phyloP scores from a whole-genome alignment of 2,329 filamentous ascomycete genomes.

The Fusarium transvaalense region DNA sequence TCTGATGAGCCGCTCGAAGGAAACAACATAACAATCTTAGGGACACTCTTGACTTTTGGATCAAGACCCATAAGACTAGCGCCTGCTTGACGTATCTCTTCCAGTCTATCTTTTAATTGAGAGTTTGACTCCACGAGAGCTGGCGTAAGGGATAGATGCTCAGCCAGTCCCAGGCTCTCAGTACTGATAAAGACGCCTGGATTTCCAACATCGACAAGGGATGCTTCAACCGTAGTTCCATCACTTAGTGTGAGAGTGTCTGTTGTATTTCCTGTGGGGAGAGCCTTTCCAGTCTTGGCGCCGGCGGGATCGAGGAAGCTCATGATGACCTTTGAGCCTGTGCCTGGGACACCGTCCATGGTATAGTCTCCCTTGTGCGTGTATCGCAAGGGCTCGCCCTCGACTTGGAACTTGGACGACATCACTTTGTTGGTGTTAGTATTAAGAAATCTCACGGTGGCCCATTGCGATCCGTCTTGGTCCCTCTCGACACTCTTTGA shows the following conservation, averaged over 20 bases:
- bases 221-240: slow-evolving; percentile 59
- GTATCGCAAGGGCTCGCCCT: slow-evolving; percentile 52
- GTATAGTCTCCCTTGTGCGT: slow-evolving; percentile 63
- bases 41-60: slow-evolving; percentile 62
- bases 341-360: slow-evolving; percentile 74
- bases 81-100: slow-evolving; percentile 68
- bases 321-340: slow-evolving; percentile 67
- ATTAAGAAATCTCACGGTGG: slow-evolving; percentile 73
- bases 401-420: slow-evolving; percentile 66
- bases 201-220: slow-evolving; percentile 73
- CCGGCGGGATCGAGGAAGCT: slow-evolving; percentile 73
- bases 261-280: slow-evolving; percentile 64
- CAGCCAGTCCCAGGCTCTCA: slow-evolving; percentile 60
- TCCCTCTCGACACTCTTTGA: slow-evolving; percentile 35
- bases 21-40: slow-evolving; percentile 69
- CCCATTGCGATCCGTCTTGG: slow-evolving; percentile 49
- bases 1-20: slow-evolving; percentile 50
- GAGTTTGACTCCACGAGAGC: slow-evolving; percentile 63
- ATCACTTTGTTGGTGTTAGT: slow-evolving; percentile 78
- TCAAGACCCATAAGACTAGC: slow-evolving; percentile 72
- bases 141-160: slow-evolving; percentile 65
- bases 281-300: slow-evolving; percentile 68
- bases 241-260: slow-evolving; percentile 61
- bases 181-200: slow-evolving; percentile 73
- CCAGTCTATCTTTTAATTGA: slow-evolving; percentile 60